These are phyloP conservation scores for Zygosaccharomyces sapae DNA, from an alignment of 1,139 yeast species.

Conservation along the genomic window DNA sequence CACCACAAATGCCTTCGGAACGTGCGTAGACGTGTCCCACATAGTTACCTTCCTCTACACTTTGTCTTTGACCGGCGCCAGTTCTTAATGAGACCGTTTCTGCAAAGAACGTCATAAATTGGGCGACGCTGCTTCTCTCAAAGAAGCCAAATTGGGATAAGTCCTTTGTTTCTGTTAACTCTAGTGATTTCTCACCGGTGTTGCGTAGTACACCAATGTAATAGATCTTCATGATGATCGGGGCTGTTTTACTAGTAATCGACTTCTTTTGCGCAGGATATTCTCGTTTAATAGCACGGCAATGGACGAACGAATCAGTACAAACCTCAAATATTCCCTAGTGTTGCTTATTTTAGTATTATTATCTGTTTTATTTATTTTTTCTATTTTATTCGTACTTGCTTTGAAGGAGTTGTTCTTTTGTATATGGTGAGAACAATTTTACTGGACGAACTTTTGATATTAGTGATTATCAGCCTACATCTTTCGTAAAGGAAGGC, in stretches of 20 bases:
- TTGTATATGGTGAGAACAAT: not conserved
- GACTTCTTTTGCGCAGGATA: not conserved
- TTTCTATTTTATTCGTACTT: not conserved
- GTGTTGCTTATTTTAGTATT: not conserved
- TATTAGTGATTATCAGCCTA: not conserved
- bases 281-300: not conserved
- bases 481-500: not conserved
- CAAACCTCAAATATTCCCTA: no score
- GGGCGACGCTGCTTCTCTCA: constrained; percentile 70
- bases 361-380: not conserved
- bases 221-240: constrained; percentile 69
- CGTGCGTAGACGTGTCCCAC: constrained; percentile 90
- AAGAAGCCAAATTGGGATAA: constrained; percentile 83
- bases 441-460: constrained; percentile 3
- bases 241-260: not conserved
- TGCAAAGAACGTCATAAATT: constrained; percentile 92
- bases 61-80: constrained; percentile 82
- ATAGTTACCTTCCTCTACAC: constrained; percentile 86
- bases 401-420: not conserved
- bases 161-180: constrained; percentile 77
- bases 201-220: constrained; percentile 83
- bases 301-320: not conserved
- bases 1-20: constrained; percentile 90
- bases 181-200: constrained; percentile 59
- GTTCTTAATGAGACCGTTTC: constrained; percentile 90